A percentile compares a stretch with the other conserved stretches of the same genome.
These are phyloP conservation scores for Fusarium zealandicum DNA, from an alignment of 2,329 filamentous ascomycete genomes.

Conservation along the genomic window DNA sequence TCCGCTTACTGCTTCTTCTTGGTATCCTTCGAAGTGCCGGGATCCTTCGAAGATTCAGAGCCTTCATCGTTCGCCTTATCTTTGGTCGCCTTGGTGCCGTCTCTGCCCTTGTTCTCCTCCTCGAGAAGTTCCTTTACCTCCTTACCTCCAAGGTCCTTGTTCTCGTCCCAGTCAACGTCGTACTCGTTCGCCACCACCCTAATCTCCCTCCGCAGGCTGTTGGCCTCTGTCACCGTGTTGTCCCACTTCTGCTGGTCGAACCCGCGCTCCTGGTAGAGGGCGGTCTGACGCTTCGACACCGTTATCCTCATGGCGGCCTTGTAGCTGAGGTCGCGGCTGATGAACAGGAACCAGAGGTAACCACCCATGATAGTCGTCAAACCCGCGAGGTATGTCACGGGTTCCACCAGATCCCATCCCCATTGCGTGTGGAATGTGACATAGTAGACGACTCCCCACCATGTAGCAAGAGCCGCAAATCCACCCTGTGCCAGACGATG, in stretches of 20 bases:
- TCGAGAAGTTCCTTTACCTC: slow-evolving; percentile 66
- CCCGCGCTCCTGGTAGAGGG: slow-evolving; percentile 76
- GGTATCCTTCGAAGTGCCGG: slow-evolving; percentile 34
- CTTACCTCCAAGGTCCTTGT: slow-evolving; percentile 73
- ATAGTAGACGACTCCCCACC: slow-evolving; percentile 85
- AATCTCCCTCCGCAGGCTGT: slow-evolving; percentile 78
- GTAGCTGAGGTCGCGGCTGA: slow-evolving; percentile 89
- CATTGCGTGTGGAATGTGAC: slow-evolving; percentile 74
- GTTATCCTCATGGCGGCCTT: slow-evolving; percentile 87
- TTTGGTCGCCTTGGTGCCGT: slow-evolving; percentile 47
- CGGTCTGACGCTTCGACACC: slow-evolving; percentile 77
- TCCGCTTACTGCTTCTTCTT: slow-evolving; percentile 32
- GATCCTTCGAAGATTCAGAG: slow-evolving; percentile 15
- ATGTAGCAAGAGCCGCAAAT: slow-evolving; percentile 74
- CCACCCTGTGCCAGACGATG: slow-evolving; percentile 82
- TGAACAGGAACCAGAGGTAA: slow-evolving; percentile 93
- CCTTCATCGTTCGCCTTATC: slow-evolving; percentile 48
- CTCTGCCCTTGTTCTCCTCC: slow-evolving; percentile 55
- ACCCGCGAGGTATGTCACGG: slow-evolving; percentile 88
- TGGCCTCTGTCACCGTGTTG: slow-evolving; percentile 78
- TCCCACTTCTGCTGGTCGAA: slow-evolving; percentile 84
- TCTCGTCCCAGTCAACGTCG: slow-evolving; percentile 89
- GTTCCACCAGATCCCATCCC: slow-evolving; percentile 92
- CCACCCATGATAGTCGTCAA: slow-evolving; percentile 85
- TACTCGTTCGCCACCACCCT: slow-evolving; percentile 84